Evolutionary conservation across 805 yeast species (phyloP), one percentile per base, ranked within the genome.

Genomic region (Wickerhamomyces ciferrii): DNA sequence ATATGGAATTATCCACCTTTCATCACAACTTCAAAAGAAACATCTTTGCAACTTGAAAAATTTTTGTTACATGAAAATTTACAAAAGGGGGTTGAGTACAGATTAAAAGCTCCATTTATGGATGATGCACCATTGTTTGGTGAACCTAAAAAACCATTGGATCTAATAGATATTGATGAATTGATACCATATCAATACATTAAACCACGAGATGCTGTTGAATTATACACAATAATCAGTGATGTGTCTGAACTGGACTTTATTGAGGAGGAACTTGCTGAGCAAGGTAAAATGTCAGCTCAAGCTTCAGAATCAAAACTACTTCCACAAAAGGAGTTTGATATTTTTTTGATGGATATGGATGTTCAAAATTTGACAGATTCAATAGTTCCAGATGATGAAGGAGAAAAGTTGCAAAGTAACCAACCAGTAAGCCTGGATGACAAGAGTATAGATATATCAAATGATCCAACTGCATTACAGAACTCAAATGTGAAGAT

Each of bases 91-190:
- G 34, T 48, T 1, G 53, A 53, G n/a, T 55, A 34, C 34, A 41
- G 49, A 5, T 13, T 57, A 10, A 45, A 48, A 23, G 31, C 54
- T 1, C 52, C 53, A 27, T 55, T 49, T 34, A 57, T 55, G 58
- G 45, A 35, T 15, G 48, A 42, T 23, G 44, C 43, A 10, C 60
- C 60, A 1, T 39, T 45, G 2, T 55, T 54, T 32, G 27, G 46
- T 15, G 58, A 57, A 39, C 37, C 38, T 5, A 44, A 20, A 24
- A 15, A 32, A 2, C 45, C 59, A 2, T 47, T 50, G 23, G 54
- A 51, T 14, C 44, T 42, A 4, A 2, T 19, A 2, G 18, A 35
- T 10, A 27, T 27, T 10, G 31, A 27, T 27, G 15, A 4, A 7
- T 8, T 10, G 4, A 4, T 27, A 27, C 31, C 31, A 4, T 27